These are phyloP conservation scores for Lagenaria siceraria DNA, from an alignment of 306 rosid species.

Conservation along the genomic window DNA sequence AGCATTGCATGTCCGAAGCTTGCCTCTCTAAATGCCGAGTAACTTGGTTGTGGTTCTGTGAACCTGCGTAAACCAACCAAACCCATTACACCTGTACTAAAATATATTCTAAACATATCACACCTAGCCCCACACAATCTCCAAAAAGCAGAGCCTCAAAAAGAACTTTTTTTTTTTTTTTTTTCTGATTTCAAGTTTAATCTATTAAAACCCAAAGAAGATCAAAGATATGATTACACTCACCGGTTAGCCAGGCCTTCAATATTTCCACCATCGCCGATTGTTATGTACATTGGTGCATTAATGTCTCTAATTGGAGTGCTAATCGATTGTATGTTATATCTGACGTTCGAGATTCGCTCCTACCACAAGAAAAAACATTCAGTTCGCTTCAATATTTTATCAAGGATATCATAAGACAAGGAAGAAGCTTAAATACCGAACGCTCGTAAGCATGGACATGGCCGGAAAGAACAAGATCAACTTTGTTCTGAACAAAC, in stretches of 20 bases:
- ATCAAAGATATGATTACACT: not conserved
- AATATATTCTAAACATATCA: no score
- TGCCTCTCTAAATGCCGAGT: constrained; percentile 16
- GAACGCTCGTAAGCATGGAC: constrained; percentile 21
- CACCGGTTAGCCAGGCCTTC: constrained; percentile 16
- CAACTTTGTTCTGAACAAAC: constrained; percentile 19
- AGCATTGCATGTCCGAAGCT: constrained; percentile 19
- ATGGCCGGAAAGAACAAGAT: constrained; percentile 19
- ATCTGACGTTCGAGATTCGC: constrained; percentile 6
- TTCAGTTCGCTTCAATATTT: not conserved
- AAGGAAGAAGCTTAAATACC: not conserved
- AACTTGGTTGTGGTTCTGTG: constrained; percentile 14
- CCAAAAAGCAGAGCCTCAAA: not conserved
- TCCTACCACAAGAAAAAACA: not conserved
- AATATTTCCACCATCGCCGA: constrained; percentile 16
- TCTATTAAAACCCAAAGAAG: not conserved
- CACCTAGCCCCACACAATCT: not conserved
- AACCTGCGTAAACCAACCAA: constrained; percentile 1
- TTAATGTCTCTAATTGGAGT: constrained; percentile 7
- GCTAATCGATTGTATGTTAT: constrained; percentile 12
- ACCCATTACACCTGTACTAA: not conserved
- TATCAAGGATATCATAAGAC: not conserved
- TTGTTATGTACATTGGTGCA: constrained; percentile 15
- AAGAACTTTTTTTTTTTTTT: not conserved
- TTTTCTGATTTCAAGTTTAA: not conserved